Evolutionary conservation across 1,284 basidiomycete genomes (phyloP).

Genomic region (Cryptococcus depauperatus): DNA sequence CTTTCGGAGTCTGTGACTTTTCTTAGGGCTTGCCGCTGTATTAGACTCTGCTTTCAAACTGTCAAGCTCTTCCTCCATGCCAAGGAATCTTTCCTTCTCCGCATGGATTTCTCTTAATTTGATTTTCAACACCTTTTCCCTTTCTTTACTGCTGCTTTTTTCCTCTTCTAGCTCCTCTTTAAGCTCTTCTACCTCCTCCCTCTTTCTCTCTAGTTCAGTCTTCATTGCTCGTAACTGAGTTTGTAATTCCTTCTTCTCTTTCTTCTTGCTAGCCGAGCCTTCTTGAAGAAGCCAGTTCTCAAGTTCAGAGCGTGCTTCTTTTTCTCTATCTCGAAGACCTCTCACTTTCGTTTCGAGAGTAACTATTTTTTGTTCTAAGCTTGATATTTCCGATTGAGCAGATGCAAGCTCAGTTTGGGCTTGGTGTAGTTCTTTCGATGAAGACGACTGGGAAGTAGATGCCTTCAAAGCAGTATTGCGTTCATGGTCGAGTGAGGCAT

Average conservation of each 20-base stretch:
- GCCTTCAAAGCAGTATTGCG: conserved; percentile 19
- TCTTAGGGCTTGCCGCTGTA: conserved; percentile 6
- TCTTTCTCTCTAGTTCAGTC: conserved; percentile 18
- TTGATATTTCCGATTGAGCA: conserved; percentile 12
- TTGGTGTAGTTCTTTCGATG: conserved; percentile 9
- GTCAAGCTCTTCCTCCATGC: conserved; percentile 30
- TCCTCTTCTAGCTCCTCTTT: conserved; percentile 25
- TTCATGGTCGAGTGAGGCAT: conserved; percentile 27
- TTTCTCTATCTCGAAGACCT: conserved; percentile 23
- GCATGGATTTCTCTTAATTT: conserved; percentile 19
- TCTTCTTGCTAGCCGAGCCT: conserved; percentile 17
- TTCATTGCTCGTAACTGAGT: conserved; percentile 24
- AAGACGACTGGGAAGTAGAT: conserved; percentile 1
- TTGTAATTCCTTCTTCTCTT: conserved; percentile 26
- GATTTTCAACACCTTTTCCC: conserved; percentile 23
- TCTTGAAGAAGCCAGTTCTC: conserved; percentile 23
- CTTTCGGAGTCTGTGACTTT: conserved; percentile 13
- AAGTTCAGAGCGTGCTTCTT: conserved; percentile 24
- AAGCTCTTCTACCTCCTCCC: conserved; percentile 24
- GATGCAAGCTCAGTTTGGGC: conserved; percentile 5
- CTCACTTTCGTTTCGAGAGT: conserved; percentile 20
- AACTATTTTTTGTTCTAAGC: conserved; percentile 20
- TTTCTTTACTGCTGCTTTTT: conserved; percentile 24
- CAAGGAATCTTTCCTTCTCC: conserved; percentile 22
- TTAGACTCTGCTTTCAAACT: conserved; percentile 16